Base-by-base conservation (phyloP, 805 yeast genomes). In the Trichomonascus vanleenenianus region DNA sequence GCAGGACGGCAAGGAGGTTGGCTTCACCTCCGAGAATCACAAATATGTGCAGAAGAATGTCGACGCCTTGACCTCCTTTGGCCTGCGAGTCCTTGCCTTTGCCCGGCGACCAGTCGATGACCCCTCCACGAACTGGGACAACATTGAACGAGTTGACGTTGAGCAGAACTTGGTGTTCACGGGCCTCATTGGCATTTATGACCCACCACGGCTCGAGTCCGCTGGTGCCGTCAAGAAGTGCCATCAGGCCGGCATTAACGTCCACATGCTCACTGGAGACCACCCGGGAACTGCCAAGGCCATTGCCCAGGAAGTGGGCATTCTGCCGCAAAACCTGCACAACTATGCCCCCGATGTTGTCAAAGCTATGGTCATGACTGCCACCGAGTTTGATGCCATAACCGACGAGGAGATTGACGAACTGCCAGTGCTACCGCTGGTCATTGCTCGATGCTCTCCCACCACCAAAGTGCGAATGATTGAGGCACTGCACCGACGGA, bases 221-320 rank as follows among this genome's bases (percentile, higher is more conserved):
- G 75, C 78, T 9, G 75, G 68, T 10, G 75, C 85, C 4, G 89
- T 83, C 18, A 74, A 73, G 54, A 61, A 66, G 49, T 83, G 89
- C 62, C 87, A 81, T 58, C 68, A 62, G 40, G 91, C 91, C 12
- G 91, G 91, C 50, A 79, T 83, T 54, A 77, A 79, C 52, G 89
- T 83, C 39, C 86, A 79, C 55, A 83, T 83, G 91, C 73, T 84
- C 35, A 83, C 91, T 15, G 91, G 91, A 51, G 91, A 83, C 59
- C 87, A 81, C 56, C 84, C 83, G 8, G 81, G 81, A 32, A 83
- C 91, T 37, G 91, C 91, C 14, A 68, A 70, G 47, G 86, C 89
- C 3, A 83, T 83, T 67, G 89, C 91, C 14, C 81, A 78, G 60
- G 88, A 83, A 60, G 88, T 83, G 42, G 89, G 89, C 12, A 83